Evolutionary conservation across 2,329 filamentous ascomycete species (phyloP), one percentile per base, ranked within the genome.

Genomic region (Sclerotinia glacialis): DNA sequence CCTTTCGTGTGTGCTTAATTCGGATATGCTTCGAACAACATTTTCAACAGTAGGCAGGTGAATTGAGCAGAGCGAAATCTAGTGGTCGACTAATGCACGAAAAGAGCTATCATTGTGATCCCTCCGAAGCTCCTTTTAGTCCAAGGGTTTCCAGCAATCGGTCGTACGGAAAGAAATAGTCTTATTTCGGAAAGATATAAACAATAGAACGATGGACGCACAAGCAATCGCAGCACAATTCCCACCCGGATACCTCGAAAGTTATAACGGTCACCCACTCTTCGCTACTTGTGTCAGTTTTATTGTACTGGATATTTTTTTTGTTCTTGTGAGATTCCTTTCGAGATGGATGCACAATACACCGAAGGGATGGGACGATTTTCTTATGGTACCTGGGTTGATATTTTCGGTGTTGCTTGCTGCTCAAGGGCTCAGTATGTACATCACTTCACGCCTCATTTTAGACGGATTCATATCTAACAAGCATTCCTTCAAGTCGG

Each of bases 281-380:
- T 34, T 60, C 26, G 63, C 55, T 28, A 60, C 55, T n/a, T 60
- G 54, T 42, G 42, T 60, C 26, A 23, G 44, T 42, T 59, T 31
- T 37, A 60, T 65, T 21, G 26, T 37, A 8, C n/a, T 65, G 23
- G 42, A 60, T 42, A 21, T 65, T 7, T 44, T 65, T 26, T 65
- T 65, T 18, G 54, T 65, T 28, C 8, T 28, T 21, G 54, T 55
- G 12, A 58, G 63, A 26, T 65, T 65, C 34, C 8, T 26, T 37
- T 60, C 54, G 12, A 65, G 63, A 40, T 59, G 44, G 42, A 21
- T 65, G 50, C 63, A 65, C 8, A 50, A 65, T 11, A 65, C 63
- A 42, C 63, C 63, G 7, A 34, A 28, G 31, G 64, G 64, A 18
- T 66, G 64, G 64, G 64, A 66, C 37, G 64, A 66, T n/a, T 63